Base-by-base conservation (phyloP, 2,329 filamentous ascomycete species). In the Ceratocystis huliohia region DNA sequence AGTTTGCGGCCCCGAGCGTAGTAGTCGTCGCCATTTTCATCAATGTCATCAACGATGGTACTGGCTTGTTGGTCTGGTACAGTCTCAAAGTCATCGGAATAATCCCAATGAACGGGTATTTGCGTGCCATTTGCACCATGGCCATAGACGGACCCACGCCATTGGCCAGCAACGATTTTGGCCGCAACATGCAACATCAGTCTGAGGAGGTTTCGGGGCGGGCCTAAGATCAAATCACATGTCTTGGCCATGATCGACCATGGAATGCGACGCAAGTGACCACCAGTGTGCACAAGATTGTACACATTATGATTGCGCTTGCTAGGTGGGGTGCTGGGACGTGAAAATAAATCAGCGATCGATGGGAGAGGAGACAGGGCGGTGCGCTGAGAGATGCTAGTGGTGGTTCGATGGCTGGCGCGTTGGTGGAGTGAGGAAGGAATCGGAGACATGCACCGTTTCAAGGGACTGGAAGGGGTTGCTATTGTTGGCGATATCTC, bases 131-230 rank as follows among this genome's bases (percentile, higher is more conserved):
- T 73, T 66, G 84, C 82, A 41, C 78, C 79, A 64, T 79, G 76
- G 10, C 82, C 82, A 63, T 81, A 79, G 64, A 84, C 78, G 70
- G 82, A 75, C 69, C 83, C 88, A 72, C 82, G 78, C 86, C 82
- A 85, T 76, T 83, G 80, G 20, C 82, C 84, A 37, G 80, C 79
- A 1, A 86, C 82, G 69, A 96, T 90, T 69, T 84, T 85, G 0
- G 88, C 86, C 0, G 91, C 89, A 66, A 96, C 89, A 66, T 85
- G 85, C 3, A 96, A 81, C 80, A 96, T 91, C 50, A 96, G 78
- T 30, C 84, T 80, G 45, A 96, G 82, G 1, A 96, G 81, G 71
- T 92, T 85, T 17, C 87, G 83, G 0, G 92, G 91, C n/a, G 91
- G 91, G 0, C 88, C 85, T 15, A 96, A 77, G 3, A 96, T 81